Evolutionary conservation across 139 green algal genomes (phyloP), one percentile per base, ranked within the genome.

Genomic region (Asterochloris sp.): DNA sequence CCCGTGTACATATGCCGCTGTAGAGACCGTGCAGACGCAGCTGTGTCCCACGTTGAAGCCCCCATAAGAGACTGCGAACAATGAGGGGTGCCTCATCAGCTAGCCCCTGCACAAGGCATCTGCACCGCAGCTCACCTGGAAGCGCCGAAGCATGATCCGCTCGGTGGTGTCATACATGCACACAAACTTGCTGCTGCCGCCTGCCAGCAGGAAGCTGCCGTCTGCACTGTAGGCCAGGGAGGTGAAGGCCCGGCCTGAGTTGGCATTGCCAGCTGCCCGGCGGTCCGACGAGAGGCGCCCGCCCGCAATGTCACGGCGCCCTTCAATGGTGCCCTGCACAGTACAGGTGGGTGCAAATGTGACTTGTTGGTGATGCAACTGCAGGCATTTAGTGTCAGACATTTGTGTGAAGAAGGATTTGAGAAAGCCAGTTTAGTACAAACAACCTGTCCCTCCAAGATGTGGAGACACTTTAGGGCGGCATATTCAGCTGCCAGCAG

Each of bases 101-200:
- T 6, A 54, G 38, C 38, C 38, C 38, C 38, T 54, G 38, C 13
- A 8, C 16, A 26, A 75, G 69, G 27, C 28, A 26, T 10, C 10
- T 29, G 61, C 27, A 79, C 9, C n/a, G n/a, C 6, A 68, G 54
- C 88, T 74, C 19, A 73, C 84, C 88, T 94, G 91, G 85, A 99
- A 97, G 66, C 94, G 91, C 11, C 91, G 88, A 82, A 99, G 92
- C 87, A 99, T 89, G 68, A 99, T 85, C 54, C 88, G 87, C 85
- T 99, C 97, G 0, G 82, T 85, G 63, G 97, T 92, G 81, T 99
- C 97, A 85, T 99, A 99, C 77, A 99, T 85, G 84, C 97, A 99
- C 38, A 99, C 94, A 68, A 90, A 94, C 86, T 95, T 93, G 78
- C 81, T 87, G 78, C 60, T 90, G 24, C 93, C 96, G 23, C 90